Conservation (phyloP, 257 asterid genomes). For the Solanum sitiens region DNA sequence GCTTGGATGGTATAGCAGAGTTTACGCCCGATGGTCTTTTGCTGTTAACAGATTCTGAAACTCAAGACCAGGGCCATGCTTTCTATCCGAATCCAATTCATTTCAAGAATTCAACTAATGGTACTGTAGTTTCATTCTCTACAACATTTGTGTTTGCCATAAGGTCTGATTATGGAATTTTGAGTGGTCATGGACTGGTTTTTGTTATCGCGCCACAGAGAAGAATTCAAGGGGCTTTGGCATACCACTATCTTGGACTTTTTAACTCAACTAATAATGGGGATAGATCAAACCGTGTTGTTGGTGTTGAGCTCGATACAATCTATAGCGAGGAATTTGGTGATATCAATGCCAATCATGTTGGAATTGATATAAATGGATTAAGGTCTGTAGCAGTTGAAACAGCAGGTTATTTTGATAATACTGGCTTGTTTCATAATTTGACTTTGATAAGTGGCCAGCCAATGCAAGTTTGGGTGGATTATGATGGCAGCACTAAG, state of each 20-base stretch:
- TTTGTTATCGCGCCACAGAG: slow-evolving; percentile 45
- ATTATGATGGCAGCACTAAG: slow-evolving; percentile 17
- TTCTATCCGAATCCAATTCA: slow-evolving; percentile 31
- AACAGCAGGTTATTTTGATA: slow-evolving; percentile 31
- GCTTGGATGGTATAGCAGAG: slow-evolving; percentile 46
- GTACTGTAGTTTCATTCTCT: slow-evolving; percentile 33
- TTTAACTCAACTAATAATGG: slow-evolving; percentile 42
- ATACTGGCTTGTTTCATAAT: slow-evolving; percentile 12
- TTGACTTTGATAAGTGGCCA: slow-evolving; percentile 31
- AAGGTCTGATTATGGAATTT: slow-evolving; percentile 18
- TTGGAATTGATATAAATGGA: slow-evolving; percentile 43
- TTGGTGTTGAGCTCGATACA: slow-evolving; percentile 60
- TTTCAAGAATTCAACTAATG: slow-evolving; percentile 33
- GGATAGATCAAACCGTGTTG: slow-evolving; percentile 28
- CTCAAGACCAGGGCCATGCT: slow-evolving; percentile 35
- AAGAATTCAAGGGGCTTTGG: slow-evolving; percentile 21
- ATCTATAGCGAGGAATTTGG: slow-evolving; percentile 21
- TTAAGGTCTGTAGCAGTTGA: slow-evolving; percentile 9
- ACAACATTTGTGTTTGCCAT: slow-evolving; percentile 51
- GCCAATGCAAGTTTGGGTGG: slow-evolving; percentile 49
- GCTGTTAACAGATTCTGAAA: slow-evolving; percentile 31
- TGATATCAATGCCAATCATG: slow-evolving; percentile 46
- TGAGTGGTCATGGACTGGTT: slow-evolving; percentile 53
- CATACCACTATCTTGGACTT: slow-evolving; percentile 43
- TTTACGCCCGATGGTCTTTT: slow-evolving; percentile 32